Evolutionary conservation across 257 asterid species (phyloP), one percentile per base, ranked within the genome.

Genomic region (Primulina eburnea): DNA sequence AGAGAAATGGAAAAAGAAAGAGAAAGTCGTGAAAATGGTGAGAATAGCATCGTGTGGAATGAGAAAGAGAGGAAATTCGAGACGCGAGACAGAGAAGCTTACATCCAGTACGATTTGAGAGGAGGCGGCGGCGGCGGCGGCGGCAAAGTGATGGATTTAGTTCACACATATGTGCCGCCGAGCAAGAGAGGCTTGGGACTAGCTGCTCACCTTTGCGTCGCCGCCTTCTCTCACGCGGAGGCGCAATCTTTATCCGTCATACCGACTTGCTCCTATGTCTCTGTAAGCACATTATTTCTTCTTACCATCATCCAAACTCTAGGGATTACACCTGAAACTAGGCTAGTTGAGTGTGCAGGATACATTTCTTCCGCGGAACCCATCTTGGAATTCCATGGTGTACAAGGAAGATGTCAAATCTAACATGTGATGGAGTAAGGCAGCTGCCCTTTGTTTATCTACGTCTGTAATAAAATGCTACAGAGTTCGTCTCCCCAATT

Each of bases 221-320:
- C 97, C 55, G 98, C 98, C 67, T 89, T 90, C 55, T 65, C 88
- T 28, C 95, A 93, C 35, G 96, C 98, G 61, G 88, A 75, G 26
- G 60, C 80, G 16, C 85, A 80, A 64, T 70, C 87, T 52, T 73
- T 87, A 8, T 75, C 84, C 65, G 75, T 92, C 80, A 76, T 90
- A 24, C 97, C 98, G 62, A 64, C 96, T 40, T 90, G 98, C 87
- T 90, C 98, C 59, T 93, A 93, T 34, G 92, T 90, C 80, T 93
- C 96, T 47, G 97, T 91, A 76, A 85, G 92, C 73, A 40, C 59
- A 56, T 7, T 30, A 52, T 59, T 40, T 26, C 7, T 29, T 26
- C 10, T 24, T 32, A 8, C 18, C 0, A 6, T 57, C 6, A 37
- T 17, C 11, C 9, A 38, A 8, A 1, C 6, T 37, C 30, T n/a